A percentile compares a stretch with the other conserved stretches of the same genome.
Evolutionary conservation across 192 early-diverging fungal species (phyloP).

Genomic region (Rhizoclosmatium sp.): DNA sequence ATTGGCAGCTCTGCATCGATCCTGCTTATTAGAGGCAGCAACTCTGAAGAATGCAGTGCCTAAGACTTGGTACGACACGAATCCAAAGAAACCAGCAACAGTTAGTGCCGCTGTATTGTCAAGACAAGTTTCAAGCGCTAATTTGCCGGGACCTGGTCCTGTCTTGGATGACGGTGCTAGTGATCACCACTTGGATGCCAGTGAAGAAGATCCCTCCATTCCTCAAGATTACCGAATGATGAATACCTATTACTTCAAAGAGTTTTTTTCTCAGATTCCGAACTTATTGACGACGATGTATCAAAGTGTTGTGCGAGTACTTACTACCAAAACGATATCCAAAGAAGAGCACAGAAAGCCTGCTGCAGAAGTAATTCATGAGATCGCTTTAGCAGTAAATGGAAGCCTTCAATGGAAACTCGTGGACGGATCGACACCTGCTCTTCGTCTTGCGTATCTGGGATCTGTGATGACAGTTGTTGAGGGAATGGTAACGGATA

Average conservation of each 20-base stretch:
- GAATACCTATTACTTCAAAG: conserved; percentile 71
- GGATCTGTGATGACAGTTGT: background rate
- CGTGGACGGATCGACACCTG: background rate
- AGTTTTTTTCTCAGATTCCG: conserved; percentile 73
- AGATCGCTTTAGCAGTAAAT: conserved; percentile 60
- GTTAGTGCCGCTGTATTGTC: conserved; percentile 17
- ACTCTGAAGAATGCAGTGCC: conserved; percentile 66
- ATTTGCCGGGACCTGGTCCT: background rate
- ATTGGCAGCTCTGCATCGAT: conserved; percentile 71
- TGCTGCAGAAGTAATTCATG: conserved; percentile 66
- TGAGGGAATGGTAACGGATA: conserved; percentile 37
- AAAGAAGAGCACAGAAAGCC: conserved; percentile 56
- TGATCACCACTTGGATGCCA: conserved; percentile 24
- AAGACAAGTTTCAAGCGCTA: conserved; percentile 17
- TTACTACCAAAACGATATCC: conserved; percentile 62
- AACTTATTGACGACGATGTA: conserved; percentile 67
- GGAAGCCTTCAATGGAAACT: conserved; percentile 56
- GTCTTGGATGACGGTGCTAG: conserved; percentile 27
- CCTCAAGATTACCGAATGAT: conserved; percentile 61
- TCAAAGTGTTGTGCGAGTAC: conserved; percentile 72
- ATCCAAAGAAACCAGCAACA: conserved; percentile 29
- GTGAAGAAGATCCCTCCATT: conserved; percentile 30
- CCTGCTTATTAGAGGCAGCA: conserved; percentile 71
- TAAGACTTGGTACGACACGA: conserved; percentile 69
- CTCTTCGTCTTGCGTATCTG: conserved; percentile 1